phyloP scores from a whole-genome alignment of 495 filamentous ascomycete genomes.

The Aspergillus steynii region DNA sequence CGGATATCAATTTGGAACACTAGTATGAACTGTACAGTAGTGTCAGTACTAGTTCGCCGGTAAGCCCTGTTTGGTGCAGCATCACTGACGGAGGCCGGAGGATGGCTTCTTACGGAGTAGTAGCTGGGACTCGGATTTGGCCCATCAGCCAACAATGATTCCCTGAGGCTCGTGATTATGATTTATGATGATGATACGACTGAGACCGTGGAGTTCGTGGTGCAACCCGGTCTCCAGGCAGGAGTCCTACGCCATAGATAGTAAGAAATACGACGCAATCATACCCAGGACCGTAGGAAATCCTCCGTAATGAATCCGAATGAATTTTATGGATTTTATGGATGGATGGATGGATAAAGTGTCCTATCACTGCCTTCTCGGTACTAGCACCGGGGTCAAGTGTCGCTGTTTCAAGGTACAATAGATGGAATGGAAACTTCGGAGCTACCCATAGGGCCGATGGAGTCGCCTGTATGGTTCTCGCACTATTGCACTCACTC shows the following conservation, averaged over 20 bases:
- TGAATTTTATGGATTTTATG: background rate
- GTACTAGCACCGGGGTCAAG: background rate
- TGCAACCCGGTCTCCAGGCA: too few relatives aligned
- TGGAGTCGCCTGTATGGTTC: too few relatives aligned
- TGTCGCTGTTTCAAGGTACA: background rate
- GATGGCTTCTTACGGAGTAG: too few relatives aligned
- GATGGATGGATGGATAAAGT: background rate
- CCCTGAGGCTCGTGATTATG: background rate
- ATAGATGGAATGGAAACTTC: background rate
- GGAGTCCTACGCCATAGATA: too few relatives aligned
- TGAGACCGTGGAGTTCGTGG: too few relatives aligned
- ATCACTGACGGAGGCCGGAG: background rate
- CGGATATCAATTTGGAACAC: constrained; percentile 14
- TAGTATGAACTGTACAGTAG: constrained; percentile 13
- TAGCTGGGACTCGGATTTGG: background rate
- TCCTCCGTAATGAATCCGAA: too few relatives aligned
- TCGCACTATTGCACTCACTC: too few relatives aligned
- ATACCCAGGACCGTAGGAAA: too few relatives aligned
- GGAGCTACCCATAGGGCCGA: background rate
- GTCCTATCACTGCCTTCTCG: background rate
- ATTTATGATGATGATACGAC: background rate
- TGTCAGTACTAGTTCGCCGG: constrained; percentile 3
- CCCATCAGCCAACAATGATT: background rate
- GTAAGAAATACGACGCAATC: too few relatives aligned
- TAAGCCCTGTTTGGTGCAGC: background rate